Base-by-base conservation (phyloP, 1,139 yeast species). In the Hyphopichia burtonii region DNA sequence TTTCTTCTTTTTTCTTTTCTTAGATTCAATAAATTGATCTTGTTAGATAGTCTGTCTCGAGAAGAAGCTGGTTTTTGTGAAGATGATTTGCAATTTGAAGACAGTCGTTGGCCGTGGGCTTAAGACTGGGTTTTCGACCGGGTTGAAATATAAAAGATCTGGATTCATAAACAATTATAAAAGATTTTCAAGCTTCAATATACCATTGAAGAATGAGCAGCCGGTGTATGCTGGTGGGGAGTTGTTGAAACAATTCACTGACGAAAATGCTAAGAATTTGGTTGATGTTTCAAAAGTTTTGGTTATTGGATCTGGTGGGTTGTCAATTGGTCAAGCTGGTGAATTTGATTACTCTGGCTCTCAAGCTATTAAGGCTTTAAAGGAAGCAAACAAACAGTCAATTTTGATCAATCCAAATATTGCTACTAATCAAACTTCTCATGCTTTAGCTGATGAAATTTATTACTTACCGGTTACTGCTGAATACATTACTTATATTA, bases 271-370 rank as follows among this genome's bases (percentile, higher is more conserved):
- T 40, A 74, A 68, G 55, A 96, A 96, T 55, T 71, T 88, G 46
- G 96, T 90, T 37, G 96, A 91, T 51, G 96, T 90, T 39, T 76
- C 83, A 47, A 88, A 89, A 56, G 98, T 93, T 17, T 78, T 93
- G 49, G 90, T 93, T 44, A 86, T 93, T 59, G 99, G 99, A 18
- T 91, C 98, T 39, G 99, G 99, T 75, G 99, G 99, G 66, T 78
- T 93, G 57, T 86, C 96, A 45, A 93, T 93, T 67, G 99, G 99
- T 59, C 99, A 93, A 76, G 99, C 99, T 51, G 99, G 99, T 69
- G 99, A 93, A 72, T 93, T 93, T 63, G 99, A 93, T 68, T 93
- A 93, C 71, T 90, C 97, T 43, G 98, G 98, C 60, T 89, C 97
- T 47, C 96, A 88, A 68, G 93, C 94, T 50, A 85, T 86, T 61